Base-by-base conservation (phyloP, 108 stramenopile species). In the Nitzschia putrida region DNA sequence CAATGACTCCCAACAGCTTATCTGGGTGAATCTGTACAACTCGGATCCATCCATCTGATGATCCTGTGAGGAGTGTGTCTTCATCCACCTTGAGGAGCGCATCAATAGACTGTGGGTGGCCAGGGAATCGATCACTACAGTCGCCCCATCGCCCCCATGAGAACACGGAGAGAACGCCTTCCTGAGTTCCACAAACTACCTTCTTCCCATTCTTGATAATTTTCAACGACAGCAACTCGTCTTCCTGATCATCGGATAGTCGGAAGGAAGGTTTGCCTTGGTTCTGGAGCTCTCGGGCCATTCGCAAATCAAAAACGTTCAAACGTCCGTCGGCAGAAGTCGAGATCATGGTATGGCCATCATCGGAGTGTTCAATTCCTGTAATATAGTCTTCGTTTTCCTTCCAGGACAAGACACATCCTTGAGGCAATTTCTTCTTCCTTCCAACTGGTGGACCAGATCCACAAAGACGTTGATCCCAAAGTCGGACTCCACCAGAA, bases 101-200 rank as follows among this genome's bases (percentile, higher is more conserved):
- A 61, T 98, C 96, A 22, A 99, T 82, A 7, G 83, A 83, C 14
- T 85, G 72, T 7, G 97, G 97, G 74, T 98, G 97, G 8, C 96
- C 97, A 10, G 95, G 88, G 57, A 95, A 96, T 1, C 97, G 86
- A 78, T 97, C 96, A 29, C 88, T 81, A 24, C 88, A 76, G 70
- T 99, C 97, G n/a, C 93, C 94, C 98, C 98, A 99, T 9, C 66
- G 74, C 0, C 88, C 90, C 87, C 92, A 97, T 24, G 81, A 82
- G 75, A 90, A 99, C 23, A 97, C 59, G 22, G 81, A 72, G 0
- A 98, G 79, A 39, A 89, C 88, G 7, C 98, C 98, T 39, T 89
- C 83, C 61, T 95, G 91, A 14, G 93, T 91, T 9, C 97, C 96
- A 64, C 84, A 84, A 0, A 97, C 76, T 3, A 99, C 79, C 66